These are phyloP conservation scores for Myriosclerotinia duriaeana DNA, from an alignment of 2,329 filamentous ascomycete genomes.

Conservation along the genomic window DNA sequence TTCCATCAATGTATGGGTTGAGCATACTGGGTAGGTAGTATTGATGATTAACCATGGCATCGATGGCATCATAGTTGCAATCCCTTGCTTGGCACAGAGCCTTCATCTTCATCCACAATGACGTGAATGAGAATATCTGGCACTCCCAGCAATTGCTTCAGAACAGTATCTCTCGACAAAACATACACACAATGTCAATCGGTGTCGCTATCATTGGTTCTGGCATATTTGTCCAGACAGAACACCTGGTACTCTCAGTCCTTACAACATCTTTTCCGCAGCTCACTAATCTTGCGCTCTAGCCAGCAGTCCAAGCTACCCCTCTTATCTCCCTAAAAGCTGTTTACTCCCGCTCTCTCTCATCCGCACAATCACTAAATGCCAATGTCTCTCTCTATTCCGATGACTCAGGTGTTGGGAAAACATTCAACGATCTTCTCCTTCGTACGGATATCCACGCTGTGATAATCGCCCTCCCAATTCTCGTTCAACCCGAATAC, in stretches of 20 bases:
- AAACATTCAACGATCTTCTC: constrained; percentile 47
- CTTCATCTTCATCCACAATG: neutral
- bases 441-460: constrained; percentile 40
- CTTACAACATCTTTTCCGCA: neutral
- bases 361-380: constrained; percentile 42
- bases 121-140: neutral
- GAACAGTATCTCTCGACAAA: neutral
- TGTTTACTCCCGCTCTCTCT: constrained; percentile 40
- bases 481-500: constrained; percentile 49
- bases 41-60: neutral
- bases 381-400: constrained; percentile 44
- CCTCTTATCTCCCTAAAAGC: constrained; percentile 54
- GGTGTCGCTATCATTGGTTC: constrained; percentile 62
- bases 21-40: neutral
- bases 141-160: neutral
- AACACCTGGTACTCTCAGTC: constrained; percentile 51
- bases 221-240: constrained; percentile 60
- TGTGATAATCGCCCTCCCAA: constrained; percentile 49
- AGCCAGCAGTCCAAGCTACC: constrained; percentile 59
- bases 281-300: constrained; percentile 14
- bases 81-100: constrained; percentile 3
- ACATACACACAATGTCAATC: constrained; percentile 41
- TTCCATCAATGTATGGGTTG: neutral
- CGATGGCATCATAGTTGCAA: neutral
- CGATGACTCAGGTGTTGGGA: constrained; percentile 38